These are phyloP conservation scores for Colletotrichum euphorbiae DNA, from an alignment of 2,329 filamentous ascomycete genomes.

Conservation along the genomic window DNA sequence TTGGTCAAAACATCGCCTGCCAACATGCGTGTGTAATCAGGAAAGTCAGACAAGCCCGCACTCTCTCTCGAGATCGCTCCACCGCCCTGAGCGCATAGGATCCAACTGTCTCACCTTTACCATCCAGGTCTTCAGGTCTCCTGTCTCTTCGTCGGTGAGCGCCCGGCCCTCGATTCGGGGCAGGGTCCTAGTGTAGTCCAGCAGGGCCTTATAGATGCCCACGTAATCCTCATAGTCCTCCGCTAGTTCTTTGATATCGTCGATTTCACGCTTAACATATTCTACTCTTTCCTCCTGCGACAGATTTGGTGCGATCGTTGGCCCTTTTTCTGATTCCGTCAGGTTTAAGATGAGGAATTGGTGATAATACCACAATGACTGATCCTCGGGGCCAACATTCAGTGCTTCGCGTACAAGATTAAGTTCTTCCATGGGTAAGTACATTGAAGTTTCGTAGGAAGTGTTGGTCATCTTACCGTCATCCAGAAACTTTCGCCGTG, in stretches of 20 bases:
- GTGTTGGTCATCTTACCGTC: constrained; percentile 61
- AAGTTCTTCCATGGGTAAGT: constrained; percentile 67
- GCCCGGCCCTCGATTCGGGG: constrained; percentile 62
- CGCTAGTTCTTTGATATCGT: constrained; percentile 75
- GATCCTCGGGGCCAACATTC: constrained; percentile 91
- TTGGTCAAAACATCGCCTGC: not conserved
- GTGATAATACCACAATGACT: constrained; percentile 98
- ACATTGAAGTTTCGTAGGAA: too few relatives aligned
- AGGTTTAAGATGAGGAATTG: constrained; percentile 84
- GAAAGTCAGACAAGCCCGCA: constrained; percentile 23
- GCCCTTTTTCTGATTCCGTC: constrained; percentile 59
- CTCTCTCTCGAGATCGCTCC: constrained; percentile 72
- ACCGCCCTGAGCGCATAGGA: constrained; percentile 78
- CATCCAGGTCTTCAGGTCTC: constrained; percentile 69
- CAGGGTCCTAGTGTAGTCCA: constrained; percentile 77
- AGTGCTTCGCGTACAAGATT: constrained; percentile 80
- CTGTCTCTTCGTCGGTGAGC: constrained; percentile 53
- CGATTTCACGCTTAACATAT: constrained; percentile 78
- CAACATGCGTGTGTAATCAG: not conserved
- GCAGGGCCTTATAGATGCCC: constrained; percentile 88
- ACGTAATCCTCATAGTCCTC: constrained; percentile 73
- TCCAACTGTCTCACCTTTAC: constrained; percentile 76
- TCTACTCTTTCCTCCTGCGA: constrained; percentile 68
- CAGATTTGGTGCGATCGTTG: constrained; percentile 74
- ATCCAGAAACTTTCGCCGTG: constrained; percentile 77